A percentile compares a stretch with the other conserved stretches of the same genome.
phyloP scores from a whole-genome alignment of 345 rosid species.

The Hypericum perforatum region DNA sequence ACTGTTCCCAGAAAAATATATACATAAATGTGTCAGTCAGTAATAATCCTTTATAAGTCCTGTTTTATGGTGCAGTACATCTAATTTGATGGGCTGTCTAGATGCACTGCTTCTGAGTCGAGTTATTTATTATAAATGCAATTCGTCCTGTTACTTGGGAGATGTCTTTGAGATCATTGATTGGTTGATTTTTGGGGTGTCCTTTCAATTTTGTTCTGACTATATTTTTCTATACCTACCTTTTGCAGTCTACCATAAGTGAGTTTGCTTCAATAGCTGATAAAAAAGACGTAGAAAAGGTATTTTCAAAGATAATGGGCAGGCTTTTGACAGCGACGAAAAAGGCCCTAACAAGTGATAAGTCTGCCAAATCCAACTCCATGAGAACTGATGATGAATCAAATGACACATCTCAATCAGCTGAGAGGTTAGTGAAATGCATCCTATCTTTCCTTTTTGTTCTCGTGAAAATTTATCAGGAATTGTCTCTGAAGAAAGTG shows the following conservation, averaged over 20 bases:
- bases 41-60: too few relatives aligned
- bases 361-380: slow-evolving; percentile 28
- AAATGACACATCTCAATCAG: slow-evolving; percentile 31
- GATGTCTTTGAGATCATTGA: too few relatives aligned
- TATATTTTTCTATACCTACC: neutral
- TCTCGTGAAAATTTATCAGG: neutral
- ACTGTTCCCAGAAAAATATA: too few relatives aligned
- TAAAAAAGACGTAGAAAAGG: slow-evolving; percentile 37
- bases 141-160: too few relatives aligned
- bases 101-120: too few relatives aligned
- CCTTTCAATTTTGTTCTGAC: too few relatives aligned
- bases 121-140: too few relatives aligned
- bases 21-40: too few relatives aligned
- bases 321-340: slow-evolving; percentile 58
- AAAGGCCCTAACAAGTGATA: slow-evolving; percentile 39
- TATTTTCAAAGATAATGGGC: slow-evolving; percentile 55
- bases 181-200: too few relatives aligned
- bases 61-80: too few relatives aligned
- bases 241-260: slow-evolving; percentile 62
- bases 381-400: slow-evolving; percentile 48
- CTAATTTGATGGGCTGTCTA: too few relatives aligned
- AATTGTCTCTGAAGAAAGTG: too few relatives aligned
- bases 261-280: slow-evolving; percentile 77
- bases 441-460: neutral
- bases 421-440: slow-evolving; percentile 35